Base-by-base conservation (phyloP, 305 asterid species). In the Euphrasia arctica region DNA sequence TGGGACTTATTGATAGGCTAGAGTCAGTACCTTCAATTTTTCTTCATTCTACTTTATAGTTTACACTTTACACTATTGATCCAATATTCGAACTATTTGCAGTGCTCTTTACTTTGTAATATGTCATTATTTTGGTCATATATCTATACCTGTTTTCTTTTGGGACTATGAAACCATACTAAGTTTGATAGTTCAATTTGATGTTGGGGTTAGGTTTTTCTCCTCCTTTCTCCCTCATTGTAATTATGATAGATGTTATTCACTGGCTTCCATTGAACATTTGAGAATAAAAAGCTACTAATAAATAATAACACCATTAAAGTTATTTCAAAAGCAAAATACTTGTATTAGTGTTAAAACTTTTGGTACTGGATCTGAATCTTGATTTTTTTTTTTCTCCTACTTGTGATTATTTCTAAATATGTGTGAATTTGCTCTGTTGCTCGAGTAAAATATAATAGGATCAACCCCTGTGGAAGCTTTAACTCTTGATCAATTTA, bases 231-330 rank as follows among this genome's bases (percentile, higher is more conserved):
- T 39, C 45, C 45, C 12, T 48, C 18, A 3, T 13, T 13, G 4
- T n/a, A 27, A 45, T 56, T 11, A 25, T 47, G 68, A 12, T 54
- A 32, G 39, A 12, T 2, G 52, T 65, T 54, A 49, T 71, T 9
- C 43, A 29, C n/a, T 41, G 34, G 52, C 18, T 60, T 41, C 47
- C 43, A n/a, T n/a, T 29, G 29, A 4, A 58, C 6, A n/a, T 64
- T 42, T 12, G 0, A 29, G 15, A 32, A 27, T 8, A 13, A 31
- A 54, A 60, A 14, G 15, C 70, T 71, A 39, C 8, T 29, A 41
- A 5, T 2, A 25, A 48, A 7, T 41, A 41, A 3, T 4, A 34
- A 49, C 3, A 4, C 9, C 51, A 45, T 57, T 56, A 28, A 29
- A 57, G 62, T 57, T 57, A 57, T 31, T 57, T 57, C 9, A 49